Evolutionary conservation across 495 filamentous ascomycete genomes (phyloP).

Genomic region (Podospora sp.): DNA sequence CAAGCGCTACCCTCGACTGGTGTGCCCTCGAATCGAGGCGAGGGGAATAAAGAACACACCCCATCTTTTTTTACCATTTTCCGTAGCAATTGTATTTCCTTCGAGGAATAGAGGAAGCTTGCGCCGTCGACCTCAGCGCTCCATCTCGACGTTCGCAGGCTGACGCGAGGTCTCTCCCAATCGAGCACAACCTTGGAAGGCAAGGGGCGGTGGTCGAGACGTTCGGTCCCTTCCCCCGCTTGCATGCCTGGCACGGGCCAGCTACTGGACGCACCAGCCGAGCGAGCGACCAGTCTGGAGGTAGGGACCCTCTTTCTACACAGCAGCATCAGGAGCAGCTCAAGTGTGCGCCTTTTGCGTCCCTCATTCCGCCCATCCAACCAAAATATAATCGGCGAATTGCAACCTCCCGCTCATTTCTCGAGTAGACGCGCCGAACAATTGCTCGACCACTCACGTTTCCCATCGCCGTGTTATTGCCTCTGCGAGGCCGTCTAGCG

Average conservation of each 20-base stretch:
- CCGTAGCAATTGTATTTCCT: not conserved
- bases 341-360: constrained; percentile 15
- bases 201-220: not conserved
- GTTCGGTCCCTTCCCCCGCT: not conserved
- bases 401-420: constrained; percentile 30
- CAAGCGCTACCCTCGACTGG: not conserved
- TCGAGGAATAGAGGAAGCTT: not conserved
- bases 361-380: constrained; percentile 19
- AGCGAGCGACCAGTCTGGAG: not conserved
- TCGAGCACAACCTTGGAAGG: not conserved
- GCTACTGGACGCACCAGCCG: not conserved
- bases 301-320: not conserved
- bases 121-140: not conserved
- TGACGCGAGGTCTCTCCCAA: not conserved
- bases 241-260: not conserved
- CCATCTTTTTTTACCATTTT: not conserved
- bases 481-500: constrained; percentile 31
- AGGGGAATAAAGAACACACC: not conserved
- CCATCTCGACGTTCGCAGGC: not conserved
- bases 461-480: constrained; percentile 30
- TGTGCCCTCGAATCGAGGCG: not conserved
- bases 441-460: constrained; percentile 37
- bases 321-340: not conserved
- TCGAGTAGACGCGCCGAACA: constrained; percentile 33
- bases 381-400: constrained; percentile 38